Conservation (phyloP, 306 rosid genomes). For the Sesbania bispinosa region DNA sequence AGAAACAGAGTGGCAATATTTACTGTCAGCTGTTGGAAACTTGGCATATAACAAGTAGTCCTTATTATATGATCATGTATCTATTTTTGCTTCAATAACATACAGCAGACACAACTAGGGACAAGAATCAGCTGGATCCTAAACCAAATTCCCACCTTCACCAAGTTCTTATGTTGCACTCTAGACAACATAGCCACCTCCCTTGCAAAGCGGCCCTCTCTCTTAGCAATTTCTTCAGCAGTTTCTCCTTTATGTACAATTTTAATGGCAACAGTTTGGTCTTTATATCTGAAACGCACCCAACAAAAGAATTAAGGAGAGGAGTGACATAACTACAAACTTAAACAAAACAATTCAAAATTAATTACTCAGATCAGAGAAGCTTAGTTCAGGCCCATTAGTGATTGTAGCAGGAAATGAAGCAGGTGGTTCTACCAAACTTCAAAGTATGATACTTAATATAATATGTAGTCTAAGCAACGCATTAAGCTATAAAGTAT, state of each 20-base stretch:
- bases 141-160: constrained; percentile 60
- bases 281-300: constrained; percentile 59
- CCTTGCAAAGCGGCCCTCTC: constrained; percentile 79
- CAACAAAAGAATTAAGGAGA: constrained; percentile 17
- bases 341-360: constrained; percentile 4
- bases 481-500: neutral
- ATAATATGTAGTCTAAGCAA: constrained; percentile 4
- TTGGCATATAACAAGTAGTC: constrained; percentile 23
- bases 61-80: neutral
- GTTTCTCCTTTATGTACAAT: constrained; percentile 81
- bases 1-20: constrained; percentile 30
- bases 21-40: constrained; percentile 25
- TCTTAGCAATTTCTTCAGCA: constrained; percentile 65
- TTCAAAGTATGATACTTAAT: neutral
- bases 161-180: constrained; percentile 92
- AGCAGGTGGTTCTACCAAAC: neutral
- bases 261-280: constrained; percentile 84
- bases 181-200: constrained; percentile 89
- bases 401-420: constrained; percentile 16
- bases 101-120: neutral
- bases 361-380: constrained; percentile 16
- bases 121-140: constrained; percentile 18
- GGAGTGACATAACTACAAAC: constrained; percentile 19
- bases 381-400: constrained; percentile 20
- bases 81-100: constrained; percentile 18